Conservation (phyloP, 2,329 filamentous ascomycete species). For the Talaromyces atroroseus region DNA sequence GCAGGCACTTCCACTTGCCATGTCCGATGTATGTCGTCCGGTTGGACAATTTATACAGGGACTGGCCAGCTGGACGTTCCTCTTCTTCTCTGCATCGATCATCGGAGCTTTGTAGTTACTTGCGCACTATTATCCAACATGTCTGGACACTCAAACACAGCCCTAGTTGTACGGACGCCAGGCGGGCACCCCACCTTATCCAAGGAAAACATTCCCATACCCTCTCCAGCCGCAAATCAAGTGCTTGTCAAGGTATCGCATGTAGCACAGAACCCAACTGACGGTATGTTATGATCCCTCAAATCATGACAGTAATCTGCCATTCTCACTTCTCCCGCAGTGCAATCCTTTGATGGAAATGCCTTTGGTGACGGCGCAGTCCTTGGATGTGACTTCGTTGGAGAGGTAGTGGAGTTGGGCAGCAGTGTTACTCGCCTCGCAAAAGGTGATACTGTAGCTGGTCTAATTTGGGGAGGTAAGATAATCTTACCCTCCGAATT, state of each 20-base stretch:
- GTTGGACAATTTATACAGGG: too few species aligned
- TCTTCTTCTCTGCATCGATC: too few species aligned
- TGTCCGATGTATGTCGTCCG: too few species aligned
- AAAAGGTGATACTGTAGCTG: constrained; percentile 30
- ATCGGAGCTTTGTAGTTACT: too few species aligned
- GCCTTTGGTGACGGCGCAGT: constrained; percentile 32
- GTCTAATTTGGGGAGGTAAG: constrained; percentile 28
- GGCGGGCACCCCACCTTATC: background rate
- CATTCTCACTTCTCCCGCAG: background rate
- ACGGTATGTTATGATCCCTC: constrained; percentile 13
- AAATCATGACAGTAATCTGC: background rate
- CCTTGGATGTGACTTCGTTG: constrained; percentile 29
- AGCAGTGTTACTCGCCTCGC: constrained; percentile 21
- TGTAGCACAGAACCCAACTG: constrained; percentile 21
- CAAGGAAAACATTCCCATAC: background rate
- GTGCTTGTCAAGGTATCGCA: constrained; percentile 23
- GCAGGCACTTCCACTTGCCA: too few species aligned
- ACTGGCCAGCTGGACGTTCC: too few species aligned
- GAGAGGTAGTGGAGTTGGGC: constrained; percentile 27
- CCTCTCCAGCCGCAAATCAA: constrained; percentile 13
- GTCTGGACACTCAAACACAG: too few species aligned
- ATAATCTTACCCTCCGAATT: constrained; percentile 14
- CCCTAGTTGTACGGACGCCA: too few species aligned
- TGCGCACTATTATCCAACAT: too few species aligned
- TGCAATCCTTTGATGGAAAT: constrained; percentile 27